These are phyloP conservation scores for Maudiozyma turicensis DNA, from an alignment of 805 yeast genomes.

Conservation along the genomic window DNA sequence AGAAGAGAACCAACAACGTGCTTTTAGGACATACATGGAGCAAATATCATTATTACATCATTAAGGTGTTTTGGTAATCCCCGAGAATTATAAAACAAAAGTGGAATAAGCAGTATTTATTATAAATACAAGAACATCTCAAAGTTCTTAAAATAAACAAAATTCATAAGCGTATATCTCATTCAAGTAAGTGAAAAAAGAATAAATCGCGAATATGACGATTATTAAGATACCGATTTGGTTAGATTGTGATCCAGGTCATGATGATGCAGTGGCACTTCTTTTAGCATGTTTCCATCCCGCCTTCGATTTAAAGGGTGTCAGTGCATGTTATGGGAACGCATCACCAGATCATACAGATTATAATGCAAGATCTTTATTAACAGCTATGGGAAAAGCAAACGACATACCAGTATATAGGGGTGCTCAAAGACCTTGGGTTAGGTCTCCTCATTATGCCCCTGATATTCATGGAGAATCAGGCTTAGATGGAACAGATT, in stretches of 20 bases:
- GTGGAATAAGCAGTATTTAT: too few species aligned
- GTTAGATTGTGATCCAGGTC: constrained; percentile 92
- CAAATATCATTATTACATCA: too few species aligned
- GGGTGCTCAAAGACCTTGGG: constrained; percentile 54
- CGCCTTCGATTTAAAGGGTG: constrained; percentile 47
- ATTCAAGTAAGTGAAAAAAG: too few species aligned
- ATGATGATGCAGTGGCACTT: constrained; percentile 76
- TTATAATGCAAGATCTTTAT: constrained; percentile 52
- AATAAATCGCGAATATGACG: constrained; percentile 11
- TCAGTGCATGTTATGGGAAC: constrained; percentile 72
- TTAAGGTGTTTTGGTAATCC: too few species aligned
- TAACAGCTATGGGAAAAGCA: constrained; percentile 46
- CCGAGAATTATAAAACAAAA: too few species aligned
- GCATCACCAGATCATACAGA: constrained; percentile 58
- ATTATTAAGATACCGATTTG: constrained; percentile 50
- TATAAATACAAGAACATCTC: too few species aligned
- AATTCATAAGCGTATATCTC: too few species aligned
- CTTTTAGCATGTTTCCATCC: constrained; percentile 54
- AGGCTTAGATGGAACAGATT: constrained; percentile 68
- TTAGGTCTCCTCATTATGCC: constrained; percentile 40
- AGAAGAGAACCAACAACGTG: too few species aligned
- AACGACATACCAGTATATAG: constrained; percentile 50
- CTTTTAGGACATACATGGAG: too few species aligned
- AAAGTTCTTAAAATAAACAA: too few species aligned
- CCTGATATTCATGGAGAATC: constrained; percentile 61